Evolutionary conservation across 768 basidiomycete species (phyloP).

Genomic region (Termitomyces titanicus): DNA sequence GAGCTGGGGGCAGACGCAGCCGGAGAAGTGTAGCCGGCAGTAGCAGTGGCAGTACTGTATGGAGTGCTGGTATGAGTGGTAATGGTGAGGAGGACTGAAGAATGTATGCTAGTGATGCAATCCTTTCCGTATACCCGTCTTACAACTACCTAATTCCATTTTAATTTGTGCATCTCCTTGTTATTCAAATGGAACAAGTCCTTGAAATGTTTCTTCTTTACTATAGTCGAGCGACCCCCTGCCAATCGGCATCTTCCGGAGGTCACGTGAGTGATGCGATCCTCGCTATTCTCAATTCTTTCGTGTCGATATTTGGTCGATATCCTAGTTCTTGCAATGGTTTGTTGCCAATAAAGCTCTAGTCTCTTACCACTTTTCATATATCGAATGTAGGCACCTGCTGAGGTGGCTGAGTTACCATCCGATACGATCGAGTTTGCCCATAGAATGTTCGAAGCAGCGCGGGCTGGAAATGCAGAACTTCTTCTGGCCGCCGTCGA

Average conservation of each 20-base stretch:
- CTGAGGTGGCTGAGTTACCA: constrained; percentile 23
- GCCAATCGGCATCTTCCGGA: not conserved
- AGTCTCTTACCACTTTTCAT: not conserved
- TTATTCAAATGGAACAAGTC: too few species aligned
- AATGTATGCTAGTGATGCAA: not conserved
- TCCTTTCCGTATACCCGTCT: constrained; percentile 6
- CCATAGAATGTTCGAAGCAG: constrained; percentile 72
- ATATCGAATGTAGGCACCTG: not conserved
- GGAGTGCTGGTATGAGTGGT: constrained; percentile 81
- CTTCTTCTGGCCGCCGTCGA: constrained; percentile 59
- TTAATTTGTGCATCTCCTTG: not conserved
- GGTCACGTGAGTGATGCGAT: too few species aligned
- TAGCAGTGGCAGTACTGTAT: constrained; percentile 77
- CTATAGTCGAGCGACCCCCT: too few species aligned
- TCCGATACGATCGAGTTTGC: constrained; percentile 52
- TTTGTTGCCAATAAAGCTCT: not conserved
- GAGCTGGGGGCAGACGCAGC: constrained; percentile 55
- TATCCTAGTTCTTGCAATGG: not conserved
- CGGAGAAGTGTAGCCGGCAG: constrained; percentile 59
- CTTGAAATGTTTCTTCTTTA: too few species aligned
- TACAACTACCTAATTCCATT: not conserved
- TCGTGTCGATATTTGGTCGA: not conserved
- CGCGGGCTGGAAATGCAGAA: constrained; percentile 52
- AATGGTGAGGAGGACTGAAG: constrained; percentile 39
- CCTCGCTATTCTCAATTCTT: not conserved